Evolutionary conservation across 139 green algal species (phyloP), one percentile per base, ranked within the genome.

Genomic region (Haematococcus lacustris): DNA sequence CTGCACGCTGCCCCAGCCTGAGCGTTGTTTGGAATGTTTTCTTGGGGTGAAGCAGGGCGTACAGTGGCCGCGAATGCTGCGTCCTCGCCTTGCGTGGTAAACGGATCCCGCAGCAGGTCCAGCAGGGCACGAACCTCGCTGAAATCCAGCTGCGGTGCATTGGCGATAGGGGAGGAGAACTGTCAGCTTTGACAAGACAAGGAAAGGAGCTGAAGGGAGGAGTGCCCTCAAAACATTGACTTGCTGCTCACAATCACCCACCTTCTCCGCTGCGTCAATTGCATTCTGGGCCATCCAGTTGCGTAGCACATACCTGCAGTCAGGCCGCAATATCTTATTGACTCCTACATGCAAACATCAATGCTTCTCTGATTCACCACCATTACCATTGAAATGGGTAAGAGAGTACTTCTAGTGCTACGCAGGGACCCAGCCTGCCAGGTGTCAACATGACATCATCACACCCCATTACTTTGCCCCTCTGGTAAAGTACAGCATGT

Each of bases 231-330:
- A 13, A 57, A 57, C 47, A 57, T 28, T 57, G 13, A 57, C 21
- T 21, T 28, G 30, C 37, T 87, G 80, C 51, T 81, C 64, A 2
- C 25, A 62, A 63, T 70, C 85, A 66, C 87, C 74, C 23, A 83
- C 86, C 4, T 50, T 38, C 71, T 88, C 81, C 17, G 86, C 86
- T 34, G 51, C 39, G 30, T 77, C 57, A n/a, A 89, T 89, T 0
- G 86, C 86, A 30, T 65, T 35, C 70, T 89, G 83, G 7, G 77
- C 78, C 6, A 89, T 68, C 80, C 80, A 86, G 71, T 91, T 89
- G 63, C 81, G 81, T 17, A 89, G 77, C 60, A 91, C 82, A 59
- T 85, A 73, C n/a, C 79, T 87, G 73, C 9, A 43, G 13, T 26
- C 38, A 66, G 32, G 23, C 17, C 25, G 32, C 47, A 57, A 13